These are phyloP conservation scores for Alternaria rosae DNA, from an alignment of 2,329 filamentous ascomycete species.

Conservation along the genomic window DNA sequence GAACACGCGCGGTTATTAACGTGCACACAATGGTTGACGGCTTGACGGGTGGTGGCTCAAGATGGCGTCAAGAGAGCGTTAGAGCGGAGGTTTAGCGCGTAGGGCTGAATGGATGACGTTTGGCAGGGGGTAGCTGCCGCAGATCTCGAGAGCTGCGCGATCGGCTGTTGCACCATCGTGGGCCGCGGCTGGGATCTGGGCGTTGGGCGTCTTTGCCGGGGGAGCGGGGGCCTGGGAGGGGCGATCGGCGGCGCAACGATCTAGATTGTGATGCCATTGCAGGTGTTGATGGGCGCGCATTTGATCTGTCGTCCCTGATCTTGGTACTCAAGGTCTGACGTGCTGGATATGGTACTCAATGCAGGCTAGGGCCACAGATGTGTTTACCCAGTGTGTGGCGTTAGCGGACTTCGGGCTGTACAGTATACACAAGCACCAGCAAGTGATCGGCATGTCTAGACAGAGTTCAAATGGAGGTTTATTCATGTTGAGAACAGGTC, in stretches of 20 bases:
- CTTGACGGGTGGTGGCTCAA: slow-evolving; percentile 11
- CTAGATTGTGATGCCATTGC: background rate
- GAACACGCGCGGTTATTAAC: background rate
- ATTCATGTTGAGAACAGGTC: background rate
- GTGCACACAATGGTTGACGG: background rate
- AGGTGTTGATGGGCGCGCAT: background rate
- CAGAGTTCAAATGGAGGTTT: background rate
- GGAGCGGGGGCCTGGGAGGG: slow-evolving; percentile 1
- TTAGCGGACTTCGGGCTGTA: background rate
- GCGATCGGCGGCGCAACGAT: slow-evolving; percentile 12
- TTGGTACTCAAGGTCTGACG: background rate
- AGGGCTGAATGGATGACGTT: slow-evolving; percentile 24
- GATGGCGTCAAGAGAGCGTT: slow-evolving; percentile 16
- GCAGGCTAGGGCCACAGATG: background rate
- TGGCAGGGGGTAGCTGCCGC: slow-evolving; percentile 14
- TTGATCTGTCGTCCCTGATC: background rate
- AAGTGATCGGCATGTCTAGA: background rate
- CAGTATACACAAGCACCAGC: background rate
- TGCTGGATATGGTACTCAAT: background rate
- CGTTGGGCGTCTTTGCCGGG: background rate
- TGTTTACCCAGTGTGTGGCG: background rate
- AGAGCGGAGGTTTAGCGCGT: slow-evolving; percentile 11
- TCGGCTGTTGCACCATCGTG: slow-evolving; percentile 10
- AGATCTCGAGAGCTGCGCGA: slow-evolving; percentile 8
- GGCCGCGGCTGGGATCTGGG: background rate